A percentile compares a stretch with the other conserved stretches of the same genome.
Conservation (phyloP, 805 yeast genomes). For the Helenozyma rhizophorensis region DNA sequence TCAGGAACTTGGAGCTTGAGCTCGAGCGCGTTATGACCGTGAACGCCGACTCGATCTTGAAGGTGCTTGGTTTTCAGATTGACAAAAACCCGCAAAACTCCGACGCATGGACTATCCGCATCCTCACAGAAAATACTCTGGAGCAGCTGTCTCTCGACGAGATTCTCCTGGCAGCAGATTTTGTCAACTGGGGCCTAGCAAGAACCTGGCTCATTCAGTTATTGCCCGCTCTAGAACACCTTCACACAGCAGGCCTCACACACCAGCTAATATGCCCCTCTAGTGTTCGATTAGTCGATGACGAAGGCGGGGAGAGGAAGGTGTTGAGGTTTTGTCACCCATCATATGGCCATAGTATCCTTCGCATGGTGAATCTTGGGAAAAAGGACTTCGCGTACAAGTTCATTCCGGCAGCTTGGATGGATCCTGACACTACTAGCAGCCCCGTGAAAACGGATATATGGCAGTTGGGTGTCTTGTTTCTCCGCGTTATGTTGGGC, state of each 20-base stretch:
- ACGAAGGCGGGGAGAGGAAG: slow-evolving; percentile 38
- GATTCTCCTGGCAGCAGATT: slow-evolving; percentile 61
- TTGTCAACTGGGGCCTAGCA: slow-evolving; percentile 68
- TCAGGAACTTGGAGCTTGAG: slow-evolving; percentile 73
- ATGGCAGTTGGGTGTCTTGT: slow-evolving; percentile 85
- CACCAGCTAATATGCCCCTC: slow-evolving; percentile 67
- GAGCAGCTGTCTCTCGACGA: slow-evolving; percentile 58
- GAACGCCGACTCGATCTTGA: slow-evolving; percentile 61
- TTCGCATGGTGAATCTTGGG: slow-evolving; percentile 20
- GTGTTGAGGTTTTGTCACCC: slow-evolving; percentile 57
- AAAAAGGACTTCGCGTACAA: slow-evolving; percentile 7
- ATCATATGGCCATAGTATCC: slow-evolving; percentile 39
- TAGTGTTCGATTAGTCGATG: slow-evolving; percentile 39
- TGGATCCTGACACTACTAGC: slow-evolving; percentile 68
- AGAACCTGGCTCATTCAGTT: slow-evolving; percentile 86
- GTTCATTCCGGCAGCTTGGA: slow-evolving; percentile 48
- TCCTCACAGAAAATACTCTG: slow-evolving; percentile 60
- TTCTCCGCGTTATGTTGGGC: slow-evolving; percentile 39
- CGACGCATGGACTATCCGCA: slow-evolving; percentile 58
- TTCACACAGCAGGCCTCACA: slow-evolving; percentile 80
- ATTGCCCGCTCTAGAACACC: slow-evolving; percentile 75
- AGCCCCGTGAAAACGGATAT: slow-evolving; percentile 75
- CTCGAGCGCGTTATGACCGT: slow-evolving; percentile 56
- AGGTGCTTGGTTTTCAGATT: slow-evolving; percentile 69
- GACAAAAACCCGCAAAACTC: slow-evolving; percentile 38